Percentiles rank a stretch among this genome's conserved stretches.
These are phyloP conservation scores for Chimonanthus praecox DNA, from an alignment of 164 flowering plant genomes.

Conservation along the genomic window DNA sequence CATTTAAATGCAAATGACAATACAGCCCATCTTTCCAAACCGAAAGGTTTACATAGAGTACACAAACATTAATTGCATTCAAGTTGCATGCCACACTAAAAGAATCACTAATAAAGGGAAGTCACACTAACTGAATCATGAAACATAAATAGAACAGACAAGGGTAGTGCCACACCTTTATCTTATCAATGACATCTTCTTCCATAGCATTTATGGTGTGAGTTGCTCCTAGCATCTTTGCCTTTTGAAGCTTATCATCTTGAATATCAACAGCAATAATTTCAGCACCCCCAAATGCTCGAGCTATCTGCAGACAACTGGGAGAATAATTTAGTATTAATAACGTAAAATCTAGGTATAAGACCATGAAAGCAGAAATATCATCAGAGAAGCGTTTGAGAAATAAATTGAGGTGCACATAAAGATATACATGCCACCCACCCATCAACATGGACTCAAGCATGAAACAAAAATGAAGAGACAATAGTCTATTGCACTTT, in stretches of 20 bases:
- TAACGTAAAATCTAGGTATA: neutral
- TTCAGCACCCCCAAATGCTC: conserved; percentile 92
- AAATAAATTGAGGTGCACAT: neutral
- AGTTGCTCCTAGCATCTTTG: conserved; percentile 82
- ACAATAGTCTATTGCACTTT: too few relatives aligned
- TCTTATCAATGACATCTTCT: conserved; percentile 75
- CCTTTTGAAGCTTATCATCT: conserved; percentile 80
- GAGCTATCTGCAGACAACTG: conserved; percentile 99
- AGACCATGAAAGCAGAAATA: neutral
- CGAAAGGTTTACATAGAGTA: too few relatives aligned
- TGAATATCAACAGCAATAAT: conserved; percentile 95
- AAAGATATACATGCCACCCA: neutral
- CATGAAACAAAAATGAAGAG: too few relatives aligned
- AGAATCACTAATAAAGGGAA: neutral
- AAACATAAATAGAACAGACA: neutral
- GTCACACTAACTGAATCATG: too few relatives aligned
- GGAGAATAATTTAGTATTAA: conserved; percentile 21
- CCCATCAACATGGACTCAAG: neutral
- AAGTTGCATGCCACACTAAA: neutral
- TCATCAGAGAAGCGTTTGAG: neutral
- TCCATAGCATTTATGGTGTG: conserved; percentile 69
- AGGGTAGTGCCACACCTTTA: conserved; percentile 37
- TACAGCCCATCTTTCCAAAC: too few relatives aligned
- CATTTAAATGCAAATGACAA: too few relatives aligned
- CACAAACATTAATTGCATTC: too few relatives aligned